Conservation (phyloP, 352 stramenopile genomes). For the Phytophthora megakarya region DNA sequence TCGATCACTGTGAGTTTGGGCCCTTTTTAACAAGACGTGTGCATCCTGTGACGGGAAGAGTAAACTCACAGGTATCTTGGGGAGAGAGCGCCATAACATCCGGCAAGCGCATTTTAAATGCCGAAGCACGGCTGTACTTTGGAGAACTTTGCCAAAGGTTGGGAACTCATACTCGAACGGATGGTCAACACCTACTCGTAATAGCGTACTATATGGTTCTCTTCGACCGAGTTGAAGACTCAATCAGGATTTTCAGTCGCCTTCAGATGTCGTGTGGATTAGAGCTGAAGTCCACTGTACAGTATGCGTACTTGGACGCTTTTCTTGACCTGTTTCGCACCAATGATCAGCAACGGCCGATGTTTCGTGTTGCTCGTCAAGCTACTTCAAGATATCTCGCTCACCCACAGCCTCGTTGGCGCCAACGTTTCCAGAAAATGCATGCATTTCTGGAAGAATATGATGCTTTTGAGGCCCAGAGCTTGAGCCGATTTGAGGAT, state of each 20-base stretch:
- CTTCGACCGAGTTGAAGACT: conserved; percentile 45
- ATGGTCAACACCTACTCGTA: conserved; percentile 43
- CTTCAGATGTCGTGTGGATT: conserved; percentile 13
- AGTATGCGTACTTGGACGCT: conserved; percentile 62
- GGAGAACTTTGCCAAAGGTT: conserved; percentile 46
- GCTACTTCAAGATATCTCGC: conserved; percentile 42
- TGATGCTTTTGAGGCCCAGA: conserved; percentile 38
- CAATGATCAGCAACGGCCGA: neutral
- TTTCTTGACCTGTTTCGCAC: conserved; percentile 66
- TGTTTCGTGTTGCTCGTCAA: conserved; percentile 44
- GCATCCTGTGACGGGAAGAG: conserved; percentile 38
- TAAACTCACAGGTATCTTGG: conserved; percentile 11
- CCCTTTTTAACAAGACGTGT: conserved; percentile 48
- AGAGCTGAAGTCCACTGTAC: conserved; percentile 36
- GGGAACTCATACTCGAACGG: conserved; percentile 33
- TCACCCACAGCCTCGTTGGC: conserved; percentile 53
- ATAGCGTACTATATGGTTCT: conserved; percentile 57
- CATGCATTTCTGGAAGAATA: conserved; percentile 51
- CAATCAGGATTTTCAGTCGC: conserved; percentile 40
- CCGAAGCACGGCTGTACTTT: conserved; percentile 45
- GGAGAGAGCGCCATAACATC: conserved; percentile 5
- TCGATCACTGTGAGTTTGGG: conserved; percentile 57
- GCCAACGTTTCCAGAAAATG: conserved; percentile 48
- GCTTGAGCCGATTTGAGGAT: conserved; percentile 15
- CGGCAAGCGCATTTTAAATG: conserved; percentile 43